Conservation (phyloP, 1,284 basidiomycete genomes). For the Exobasidium rhododendri region DNA sequence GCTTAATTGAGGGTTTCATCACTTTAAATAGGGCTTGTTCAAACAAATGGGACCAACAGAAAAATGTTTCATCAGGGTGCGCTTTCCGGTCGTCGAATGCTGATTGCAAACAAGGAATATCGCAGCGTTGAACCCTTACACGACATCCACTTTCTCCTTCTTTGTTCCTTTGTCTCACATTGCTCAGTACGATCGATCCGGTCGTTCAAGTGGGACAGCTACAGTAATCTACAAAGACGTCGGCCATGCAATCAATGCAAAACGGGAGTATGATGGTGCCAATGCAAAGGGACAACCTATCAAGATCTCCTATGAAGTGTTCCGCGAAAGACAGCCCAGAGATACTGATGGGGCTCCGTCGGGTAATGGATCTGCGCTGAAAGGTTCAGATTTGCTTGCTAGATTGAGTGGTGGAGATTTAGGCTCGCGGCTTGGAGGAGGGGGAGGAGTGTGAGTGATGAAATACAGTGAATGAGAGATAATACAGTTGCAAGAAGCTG, state of each 20-base stretch:
- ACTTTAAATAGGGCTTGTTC: background rate
- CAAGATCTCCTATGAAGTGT: conserved; percentile 27
- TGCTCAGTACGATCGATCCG: conserved; percentile 83
- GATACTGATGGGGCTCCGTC: conserved; percentile 24
- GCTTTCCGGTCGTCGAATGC: background rate
- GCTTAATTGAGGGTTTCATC: too few species aligned
- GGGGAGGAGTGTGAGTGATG: background rate
- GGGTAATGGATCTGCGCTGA: background rate
- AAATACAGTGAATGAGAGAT: too few species aligned
- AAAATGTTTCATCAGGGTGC: conserved; percentile 3
- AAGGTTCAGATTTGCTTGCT: conserved; percentile 22
- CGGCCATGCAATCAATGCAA: conserved; percentile 76
- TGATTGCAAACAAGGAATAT: background rate
- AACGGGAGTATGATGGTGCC: conserved; percentile 81
- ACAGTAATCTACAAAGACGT: conserved; percentile 75
- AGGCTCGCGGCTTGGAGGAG: background rate
- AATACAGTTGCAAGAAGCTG: too few species aligned
- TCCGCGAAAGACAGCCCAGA: conserved; percentile 15
- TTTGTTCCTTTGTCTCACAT: conserved; percentile 23
- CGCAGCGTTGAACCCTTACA: conserved; percentile 6
- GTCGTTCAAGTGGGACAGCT: conserved; percentile 82
- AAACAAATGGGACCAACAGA: background rate
- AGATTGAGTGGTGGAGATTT: conserved; percentile 25
- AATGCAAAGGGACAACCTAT: conserved; percentile 68
- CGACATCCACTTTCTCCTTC: background rate